Evolutionary conservation across 116 monocot genomes (phyloP), one percentile per base, ranked within the genome.

Genomic region (Papilionanthe hybrid): DNA sequence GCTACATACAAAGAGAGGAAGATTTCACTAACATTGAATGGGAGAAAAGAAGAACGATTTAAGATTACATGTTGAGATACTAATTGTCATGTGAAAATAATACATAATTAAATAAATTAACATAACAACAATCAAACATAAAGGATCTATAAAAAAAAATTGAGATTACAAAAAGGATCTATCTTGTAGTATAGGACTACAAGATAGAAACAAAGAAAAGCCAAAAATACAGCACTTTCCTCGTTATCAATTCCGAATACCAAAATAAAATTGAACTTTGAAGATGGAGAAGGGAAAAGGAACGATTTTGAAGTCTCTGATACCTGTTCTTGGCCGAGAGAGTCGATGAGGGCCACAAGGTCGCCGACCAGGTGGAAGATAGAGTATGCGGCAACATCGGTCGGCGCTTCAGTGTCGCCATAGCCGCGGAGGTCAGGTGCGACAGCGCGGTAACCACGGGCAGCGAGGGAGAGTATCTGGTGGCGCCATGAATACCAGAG

Each of bases 401-500:
- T 1, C 1, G 90, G 87, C 27, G 83, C 83, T 67, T 80, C 82
- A 29, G 90, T 68, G 74, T 88, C 90, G 18, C 92, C 89, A 72
- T 81, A 92, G 23, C 92, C 92, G 45, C 92, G 87, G 66, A 89
- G 87, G 49, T 92, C 92, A 32, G 88, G 90, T 3, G 92, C 90
- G 27, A 92, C 79, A 42, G 88, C 86, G 72, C 76, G 90, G 82
- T 82, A 92, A 25, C 92, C 89, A 42, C 56, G 79, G 48, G 82
- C 78, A 57, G 90, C 85, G 55, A 92, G 85, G 43, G 57, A 78
- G 78, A 58, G 27, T 42, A 92, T 89, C 75, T 89, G 92, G 83
- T 92, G 89, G 55, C 87, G 89, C 91, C 91, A 91, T 2, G 85
- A 75, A 82, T 91, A 89, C 91, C 91, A 90, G 63, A 86, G 79